Conservation (phyloP, 2,329 filamentous ascomycete species). For the Paracamarosporium sp. region DNA sequence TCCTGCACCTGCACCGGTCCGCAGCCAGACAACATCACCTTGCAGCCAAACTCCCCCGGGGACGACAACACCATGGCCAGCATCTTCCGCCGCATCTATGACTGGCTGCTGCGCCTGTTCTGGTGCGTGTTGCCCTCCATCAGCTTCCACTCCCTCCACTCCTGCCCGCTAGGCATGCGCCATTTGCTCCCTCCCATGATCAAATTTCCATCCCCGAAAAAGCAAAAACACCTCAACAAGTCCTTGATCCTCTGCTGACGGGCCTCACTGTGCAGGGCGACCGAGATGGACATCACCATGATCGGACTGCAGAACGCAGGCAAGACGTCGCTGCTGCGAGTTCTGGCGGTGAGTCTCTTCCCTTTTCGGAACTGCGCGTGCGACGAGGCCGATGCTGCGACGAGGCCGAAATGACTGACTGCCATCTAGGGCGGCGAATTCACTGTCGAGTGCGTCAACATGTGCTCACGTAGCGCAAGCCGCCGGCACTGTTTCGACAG, state of each 20-base stretch:
- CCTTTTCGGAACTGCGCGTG: constrained; percentile 39
- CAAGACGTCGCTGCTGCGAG: constrained; percentile 92
- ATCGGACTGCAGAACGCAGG: constrained; percentile 97
- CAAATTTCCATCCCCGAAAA: constrained; percentile 23
- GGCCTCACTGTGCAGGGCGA: constrained; percentile 70
- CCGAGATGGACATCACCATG: constrained; percentile 99
- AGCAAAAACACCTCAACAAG: constrained; percentile 21
- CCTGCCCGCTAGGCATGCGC: constrained; percentile 34
- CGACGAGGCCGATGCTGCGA: constrained; percentile 29
- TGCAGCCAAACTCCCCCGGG: constrained; percentile 41
- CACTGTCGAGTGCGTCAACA: constrained; percentile 87
- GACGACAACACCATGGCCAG: constrained; percentile 71
- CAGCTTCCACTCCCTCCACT: constrained; percentile 13
- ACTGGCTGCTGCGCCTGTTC: constrained; percentile 97
- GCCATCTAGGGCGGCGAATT: constrained; percentile 87
- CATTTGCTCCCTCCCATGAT: constrained; percentile 24
- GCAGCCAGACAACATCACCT: constrained; percentile 30
- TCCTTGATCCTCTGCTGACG: constrained; percentile 27
- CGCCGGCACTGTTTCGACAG: constrained; percentile 32
- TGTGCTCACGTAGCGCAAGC: constrained; percentile 31
- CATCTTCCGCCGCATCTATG: constrained; percentile 92
- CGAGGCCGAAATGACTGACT: constrained; percentile 34
- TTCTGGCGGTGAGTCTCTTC: constrained; percentile 81
- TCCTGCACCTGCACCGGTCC: constrained; percentile 19
- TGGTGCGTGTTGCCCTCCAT: constrained; percentile 68